Evolutionary conservation across 768 basidiomycete species (phyloP), one percentile per base, ranked within the genome.

Genomic region (Boletus patriciae): DNA sequence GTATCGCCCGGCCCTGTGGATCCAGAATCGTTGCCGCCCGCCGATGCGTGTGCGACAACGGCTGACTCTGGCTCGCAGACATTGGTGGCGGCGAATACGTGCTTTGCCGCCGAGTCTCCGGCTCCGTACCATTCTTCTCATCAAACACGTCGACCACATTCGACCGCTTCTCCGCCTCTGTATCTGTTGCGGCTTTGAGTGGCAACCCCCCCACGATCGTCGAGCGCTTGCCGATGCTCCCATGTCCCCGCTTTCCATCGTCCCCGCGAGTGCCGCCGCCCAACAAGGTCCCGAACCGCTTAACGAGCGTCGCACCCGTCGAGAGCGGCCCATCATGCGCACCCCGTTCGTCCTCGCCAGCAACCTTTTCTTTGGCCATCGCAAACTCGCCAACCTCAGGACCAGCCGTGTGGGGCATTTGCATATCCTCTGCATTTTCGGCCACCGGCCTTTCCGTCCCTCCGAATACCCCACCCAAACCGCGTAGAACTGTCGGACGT

Each of bases 21-120:
- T 92, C 90, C 34, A 92, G 67, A 37, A 92, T 78, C 16, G 90
- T 91, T 55, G 90, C 88, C 5, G 90, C 90, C 6, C 90, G 78
- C 21, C 90, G 81, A 70, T 91, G 90, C 0, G 78, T 70, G 52
- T 74, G 79, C 15, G 80, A 83, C 50, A 84, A 64, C 0, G 85
- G 84, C 67, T 86, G 85, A 57, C 83, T 83, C 49, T 78, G 65
- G 40, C 78, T 83, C 49, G 74, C 65, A 18, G 76, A 60, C 11
- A 80, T 62, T 4, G 74, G 63, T 41, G 66, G 66, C 2, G 74
- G 65, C 11, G 73, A 52, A 46, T 70, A 56, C 15, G 70, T 55
- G 40, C 46, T 62, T 36, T 58, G 63, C 58, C 65, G 56, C 54
- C 62, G 40, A 37, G 42, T n/a, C 31, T 64, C 72, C 4, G 55